Evolutionary conservation across 805 yeast species (phyloP), one percentile per base, ranked within the genome.

Genomic region (Saccharomyces jurei): DNA sequence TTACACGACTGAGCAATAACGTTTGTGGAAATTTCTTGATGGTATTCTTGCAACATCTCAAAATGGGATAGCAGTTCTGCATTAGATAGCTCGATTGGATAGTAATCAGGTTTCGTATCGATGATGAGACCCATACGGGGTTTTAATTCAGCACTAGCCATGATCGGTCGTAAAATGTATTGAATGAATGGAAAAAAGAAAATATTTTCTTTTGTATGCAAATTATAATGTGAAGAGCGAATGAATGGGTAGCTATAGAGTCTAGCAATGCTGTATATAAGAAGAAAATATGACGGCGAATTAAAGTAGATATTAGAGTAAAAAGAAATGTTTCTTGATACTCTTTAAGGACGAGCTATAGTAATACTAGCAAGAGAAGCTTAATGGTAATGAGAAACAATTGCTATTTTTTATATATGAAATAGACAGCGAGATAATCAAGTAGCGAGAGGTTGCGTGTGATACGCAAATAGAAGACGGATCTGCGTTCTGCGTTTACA

Each of bases 51-150:
- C 13, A 82, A 61, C 3, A 70, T 69, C 41, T 66, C 66, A 28
- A 74, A 68, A 60, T 83, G 89, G 8, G 74, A 65, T 21, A 70
- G 57, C 26, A 81, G 61, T 64, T 83, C 89, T 5, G 75, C 61
- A 41, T 76, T 68, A 55, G 82, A 80, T 36, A 82, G 67, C 52
- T 73, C 73, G 30, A 71, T 67, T 4, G 86, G 80, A 61, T 83
- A 83, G 51, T 77, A 74, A 50, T 71, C 71, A 62, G 80, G 83
- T 55, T 70, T 68, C 49, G 78, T 76, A 2, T 74, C 68, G 46
- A 72, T 73, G 36, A 60, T 66, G 29, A 74, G 63, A n/a, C 76
- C 76, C 49, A 65, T n/a, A 46, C 44, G 44, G 44, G 44, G 22
- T 17, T 11, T 36, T 17, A 11, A 9, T 0, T 36, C 44, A 36